Evolutionary conservation across 2,329 filamentous ascomycete genomes (phyloP).

Genomic region (Thermothelomyces thermophilus): DNA sequence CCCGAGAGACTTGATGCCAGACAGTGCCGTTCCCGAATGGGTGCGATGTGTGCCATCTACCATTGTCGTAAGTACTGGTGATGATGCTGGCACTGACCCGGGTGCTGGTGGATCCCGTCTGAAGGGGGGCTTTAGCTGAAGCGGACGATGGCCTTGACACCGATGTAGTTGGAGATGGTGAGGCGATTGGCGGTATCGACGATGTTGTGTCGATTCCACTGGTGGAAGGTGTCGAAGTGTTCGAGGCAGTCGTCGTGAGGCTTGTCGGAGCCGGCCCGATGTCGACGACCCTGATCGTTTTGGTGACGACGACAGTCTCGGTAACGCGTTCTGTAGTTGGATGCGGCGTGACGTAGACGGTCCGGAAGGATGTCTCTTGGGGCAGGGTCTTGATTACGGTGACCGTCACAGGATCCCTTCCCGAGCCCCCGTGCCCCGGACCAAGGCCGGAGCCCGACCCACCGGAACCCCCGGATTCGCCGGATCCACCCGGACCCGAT

Average conservation of each 20-base stretch:
- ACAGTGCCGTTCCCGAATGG: constrained; percentile 38
- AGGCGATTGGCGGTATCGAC: constrained; percentile 1
- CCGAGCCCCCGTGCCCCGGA: neutral
- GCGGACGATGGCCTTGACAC: neutral
- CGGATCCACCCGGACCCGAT: constrained; percentile 13
- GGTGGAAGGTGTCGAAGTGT: no score
- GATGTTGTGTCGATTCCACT: no score
- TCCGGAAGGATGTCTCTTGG: constrained; percentile 26
- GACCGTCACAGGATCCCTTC: constrained; percentile 14
- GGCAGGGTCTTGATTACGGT: constrained; percentile 26
- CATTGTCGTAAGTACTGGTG: constrained; percentile 33
- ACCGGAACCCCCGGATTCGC: constrained; percentile 17
- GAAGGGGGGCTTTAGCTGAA: constrained; percentile 6
- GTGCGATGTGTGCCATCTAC: constrained; percentile 42
- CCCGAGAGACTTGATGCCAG: constrained; percentile 18
- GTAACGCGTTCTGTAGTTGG: constrained; percentile 29
- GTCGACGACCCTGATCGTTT: constrained; percentile 29
- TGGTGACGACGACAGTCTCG: constrained; percentile 28
- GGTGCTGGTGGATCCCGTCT: constrained; percentile 3
- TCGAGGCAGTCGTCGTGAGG: no score
- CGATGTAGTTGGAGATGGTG: constrained; percentile 10
- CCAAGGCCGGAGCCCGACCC: constrained; percentile 13
- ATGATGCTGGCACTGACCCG: constrained; percentile 16
- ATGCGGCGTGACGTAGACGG: constrained; percentile 25
- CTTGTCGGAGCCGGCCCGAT: constrained; percentile 13